phyloP scores from a whole-genome alignment of 495 filamentous ascomycete genomes.

The Parathielavia hyrcaniae region DNA sequence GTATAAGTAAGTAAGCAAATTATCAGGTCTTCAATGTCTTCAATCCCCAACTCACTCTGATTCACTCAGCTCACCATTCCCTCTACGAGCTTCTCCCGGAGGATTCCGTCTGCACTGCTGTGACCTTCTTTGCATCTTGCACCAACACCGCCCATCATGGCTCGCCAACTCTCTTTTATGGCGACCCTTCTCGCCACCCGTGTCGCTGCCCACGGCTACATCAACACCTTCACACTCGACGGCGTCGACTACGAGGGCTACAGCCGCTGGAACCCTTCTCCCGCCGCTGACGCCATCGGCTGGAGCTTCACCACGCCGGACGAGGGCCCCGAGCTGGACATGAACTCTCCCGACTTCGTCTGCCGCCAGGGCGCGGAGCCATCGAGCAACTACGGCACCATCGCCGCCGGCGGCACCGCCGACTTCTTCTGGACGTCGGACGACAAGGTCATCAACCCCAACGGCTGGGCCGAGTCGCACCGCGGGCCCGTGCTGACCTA shows the following conservation, averaged over 20 bases:
- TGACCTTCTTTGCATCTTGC: background rate
- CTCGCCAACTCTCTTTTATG: background rate
- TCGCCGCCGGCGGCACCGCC: background rate
- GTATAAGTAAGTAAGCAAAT: background rate
- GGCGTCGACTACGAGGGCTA: background rate
- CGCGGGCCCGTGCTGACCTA: conserved; percentile 1
- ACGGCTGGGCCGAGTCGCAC: background rate
- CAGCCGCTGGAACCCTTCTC: conserved; percentile 2
- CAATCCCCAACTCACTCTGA: background rate
- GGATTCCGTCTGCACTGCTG: background rate
- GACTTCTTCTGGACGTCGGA: conserved; percentile 1
- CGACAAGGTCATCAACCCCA: conserved; percentile 6
- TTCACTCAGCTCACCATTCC: background rate
- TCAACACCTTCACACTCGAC: background rate
- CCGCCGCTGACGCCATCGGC: background rate
- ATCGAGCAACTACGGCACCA: conserved; percentile 1
- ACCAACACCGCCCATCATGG: background rate
- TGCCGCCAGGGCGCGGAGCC: background rate
- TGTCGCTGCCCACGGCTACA: background rate
- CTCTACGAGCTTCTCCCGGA: background rate
- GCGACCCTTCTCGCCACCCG: background rate
- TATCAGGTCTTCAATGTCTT: background rate
- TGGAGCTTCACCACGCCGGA: conserved; percentile 1
- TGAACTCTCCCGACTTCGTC: background rate
- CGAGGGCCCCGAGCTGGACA: background rate